Evolutionary conservation across 2,329 filamentous ascomycete species (phyloP).

Genomic region (Cylindrodendrum hubeiense): DNA sequence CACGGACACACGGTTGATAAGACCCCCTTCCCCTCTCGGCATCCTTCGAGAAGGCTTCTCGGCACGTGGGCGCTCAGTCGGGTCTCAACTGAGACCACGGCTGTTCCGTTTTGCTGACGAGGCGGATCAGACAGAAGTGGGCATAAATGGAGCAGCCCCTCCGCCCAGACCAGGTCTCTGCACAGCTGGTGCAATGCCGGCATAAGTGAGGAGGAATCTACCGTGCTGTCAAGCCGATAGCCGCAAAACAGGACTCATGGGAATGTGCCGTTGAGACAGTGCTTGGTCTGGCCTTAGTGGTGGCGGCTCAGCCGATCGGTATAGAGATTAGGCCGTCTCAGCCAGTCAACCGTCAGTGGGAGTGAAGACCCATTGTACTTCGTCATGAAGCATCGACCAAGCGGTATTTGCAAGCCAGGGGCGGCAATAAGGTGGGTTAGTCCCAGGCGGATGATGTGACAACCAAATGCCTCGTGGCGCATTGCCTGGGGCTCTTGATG

Average conservation of each 20-base stretch:
- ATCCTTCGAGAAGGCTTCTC: conserved; percentile 37
- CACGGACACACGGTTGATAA: conserved; percentile 13
- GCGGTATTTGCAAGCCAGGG: conserved; percentile 29
- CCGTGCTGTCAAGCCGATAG: background rate
- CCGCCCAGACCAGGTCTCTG: background rate
- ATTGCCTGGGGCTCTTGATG: conserved; percentile 12
- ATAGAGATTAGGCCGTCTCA: conserved; percentile 15
- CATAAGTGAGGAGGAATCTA: background rate
- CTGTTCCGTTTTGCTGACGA: conserved; percentile 25
- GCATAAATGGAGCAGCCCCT: conserved; percentile 5
- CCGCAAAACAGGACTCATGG: conserved; percentile 24
- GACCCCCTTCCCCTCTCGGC: conserved; percentile 20
- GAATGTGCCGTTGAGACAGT: conserved; percentile 24
- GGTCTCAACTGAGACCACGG: conserved; percentile 23
- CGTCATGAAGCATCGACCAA: background rate
- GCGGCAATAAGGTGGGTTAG: conserved; percentile 22
- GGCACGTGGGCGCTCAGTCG: conserved; percentile 29
- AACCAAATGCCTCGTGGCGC: conserved; percentile 28
- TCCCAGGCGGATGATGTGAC: conserved; percentile 23
- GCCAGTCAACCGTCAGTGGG: conserved; percentile 10
- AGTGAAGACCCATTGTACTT: background rate
- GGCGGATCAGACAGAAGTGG: conserved; percentile 21
- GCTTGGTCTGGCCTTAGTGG: conserved; percentile 25
- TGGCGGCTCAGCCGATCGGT: conserved; percentile 15
- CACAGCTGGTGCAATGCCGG: conserved; percentile 7